Evolutionary conservation across 768 basidiomycete genomes (phyloP).

Genomic region (Tylopilus plumbeoviolaceoides): DNA sequence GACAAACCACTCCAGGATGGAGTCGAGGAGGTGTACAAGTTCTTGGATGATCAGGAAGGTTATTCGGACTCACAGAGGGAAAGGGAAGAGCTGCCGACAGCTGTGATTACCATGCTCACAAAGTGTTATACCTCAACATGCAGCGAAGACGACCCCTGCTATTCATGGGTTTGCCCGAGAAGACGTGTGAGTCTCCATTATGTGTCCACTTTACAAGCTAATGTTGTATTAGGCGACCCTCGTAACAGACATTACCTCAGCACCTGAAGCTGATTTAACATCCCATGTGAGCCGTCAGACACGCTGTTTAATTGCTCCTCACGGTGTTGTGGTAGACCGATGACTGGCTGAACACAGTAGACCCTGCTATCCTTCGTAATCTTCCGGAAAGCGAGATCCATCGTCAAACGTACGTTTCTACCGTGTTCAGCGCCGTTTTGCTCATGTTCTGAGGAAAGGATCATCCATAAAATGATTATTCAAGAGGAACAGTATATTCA

Average conservation of each 20-base stretch:
- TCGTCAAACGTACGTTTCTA: slow-evolving; percentile 59
- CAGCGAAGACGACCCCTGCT: slow-evolving; percentile 75
- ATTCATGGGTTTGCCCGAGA: slow-evolving; percentile 73
- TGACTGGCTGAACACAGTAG: slow-evolving; percentile 53
- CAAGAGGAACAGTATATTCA: slow-evolving; percentile 88
- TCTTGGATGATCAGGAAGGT: slow-evolving; percentile 77
- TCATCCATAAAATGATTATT: slow-evolving; percentile 83
- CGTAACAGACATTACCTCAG: slow-evolving; percentile 19
- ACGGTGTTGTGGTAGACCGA: slow-evolving; percentile 26
- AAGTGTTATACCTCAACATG: slow-evolving; percentile 89
- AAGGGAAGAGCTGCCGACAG: slow-evolving; percentile 76
- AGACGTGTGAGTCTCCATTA: slow-evolving; percentile 45
- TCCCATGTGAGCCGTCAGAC: slow-evolving; percentile 33
- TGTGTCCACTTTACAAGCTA: neutral
- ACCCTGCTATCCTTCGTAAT: slow-evolving; percentile 43
- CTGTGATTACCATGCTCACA: slow-evolving; percentile 85
- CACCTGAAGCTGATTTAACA: slow-evolving; percentile 25
- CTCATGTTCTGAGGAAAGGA: slow-evolving; percentile 29
- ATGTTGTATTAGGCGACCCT: slow-evolving; percentile 22
- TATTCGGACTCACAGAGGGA: slow-evolving; percentile 56
- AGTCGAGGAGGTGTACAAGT: slow-evolving; percentile 92
- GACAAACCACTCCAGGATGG: slow-evolving; percentile 76
- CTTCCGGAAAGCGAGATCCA: slow-evolving; percentile 76
- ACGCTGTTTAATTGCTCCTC: slow-evolving; percentile 11
- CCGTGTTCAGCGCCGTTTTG: neutral